Conservation (phyloP, 1,284 basidiomycete species). For the Microbotryum scabiosae region DNA sequence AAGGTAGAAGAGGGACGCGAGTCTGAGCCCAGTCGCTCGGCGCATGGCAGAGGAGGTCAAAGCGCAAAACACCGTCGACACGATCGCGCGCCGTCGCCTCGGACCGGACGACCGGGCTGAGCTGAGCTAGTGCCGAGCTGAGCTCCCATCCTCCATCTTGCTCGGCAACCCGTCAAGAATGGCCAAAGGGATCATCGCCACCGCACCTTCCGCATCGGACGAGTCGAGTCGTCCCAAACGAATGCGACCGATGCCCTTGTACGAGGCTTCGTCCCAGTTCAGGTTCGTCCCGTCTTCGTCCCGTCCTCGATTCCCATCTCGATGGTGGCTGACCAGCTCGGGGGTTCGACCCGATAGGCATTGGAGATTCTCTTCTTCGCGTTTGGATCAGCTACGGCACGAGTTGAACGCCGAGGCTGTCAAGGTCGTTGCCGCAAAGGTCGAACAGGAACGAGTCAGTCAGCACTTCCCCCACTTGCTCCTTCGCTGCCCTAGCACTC, state of each 20-base stretch:
- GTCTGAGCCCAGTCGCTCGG: too few species aligned
- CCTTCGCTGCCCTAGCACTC: neutral
- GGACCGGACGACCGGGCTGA: neutral
- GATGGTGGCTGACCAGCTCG: too few species aligned
- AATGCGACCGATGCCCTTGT: slow-evolving; percentile 44
- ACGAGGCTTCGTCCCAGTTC: slow-evolving; percentile 77
- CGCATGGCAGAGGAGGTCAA: too few species aligned
- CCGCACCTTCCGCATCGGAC: too few species aligned
- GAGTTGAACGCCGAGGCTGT: slow-evolving; percentile 67
- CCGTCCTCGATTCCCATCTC: too few species aligned
- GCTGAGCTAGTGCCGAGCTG: neutral
- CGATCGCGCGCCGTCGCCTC: too few species aligned
- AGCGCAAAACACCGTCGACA: too few species aligned
- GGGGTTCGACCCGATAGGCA: slow-evolving; percentile 37
- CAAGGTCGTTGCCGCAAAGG: slow-evolving; percentile 59
- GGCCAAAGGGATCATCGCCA: too few species aligned
- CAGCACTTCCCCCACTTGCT: neutral
- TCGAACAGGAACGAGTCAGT: slow-evolving; percentile 69
- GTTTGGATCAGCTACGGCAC: slow-evolving; percentile 42
- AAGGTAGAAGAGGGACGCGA: neutral
- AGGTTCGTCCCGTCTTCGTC: slow-evolving; percentile 42
- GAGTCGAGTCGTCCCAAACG: slow-evolving; percentile 4
- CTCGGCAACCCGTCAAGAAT: too few species aligned
- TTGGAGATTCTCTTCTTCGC: slow-evolving; percentile 72
- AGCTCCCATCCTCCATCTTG: too few species aligned